Conservation (phyloP, 257 asterid genomes). For the Cinchona pubescens region DNA sequence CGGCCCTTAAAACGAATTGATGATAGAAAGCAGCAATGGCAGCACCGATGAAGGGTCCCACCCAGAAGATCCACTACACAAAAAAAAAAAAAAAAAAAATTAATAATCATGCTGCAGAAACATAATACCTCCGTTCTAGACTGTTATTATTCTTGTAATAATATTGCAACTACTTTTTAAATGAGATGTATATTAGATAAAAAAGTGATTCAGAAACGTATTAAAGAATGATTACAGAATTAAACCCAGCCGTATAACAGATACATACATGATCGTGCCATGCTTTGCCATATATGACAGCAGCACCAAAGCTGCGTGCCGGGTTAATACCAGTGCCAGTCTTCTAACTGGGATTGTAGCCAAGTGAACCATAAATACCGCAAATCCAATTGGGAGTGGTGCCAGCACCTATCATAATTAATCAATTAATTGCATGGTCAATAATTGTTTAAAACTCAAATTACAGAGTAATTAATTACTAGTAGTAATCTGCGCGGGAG, state of each 20-base stretch:
- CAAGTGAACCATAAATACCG: conserved; percentile 75
- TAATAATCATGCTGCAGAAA: neutral
- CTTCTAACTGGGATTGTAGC: conserved; percentile 75
- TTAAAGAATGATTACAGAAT: too few relatives aligned
- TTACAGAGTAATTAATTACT: too few relatives aligned
- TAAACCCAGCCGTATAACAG: too few relatives aligned
- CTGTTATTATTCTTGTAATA: too few relatives aligned
- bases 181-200: too few relatives aligned
- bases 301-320: conserved; percentile 73
- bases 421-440: too few relatives aligned
- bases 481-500: too few relatives aligned
- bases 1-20: conserved; percentile 64
- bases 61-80: conserved; percentile 84
- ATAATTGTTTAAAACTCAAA: too few relatives aligned
- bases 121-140: too few relatives aligned
- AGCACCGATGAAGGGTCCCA: conserved; percentile 78
- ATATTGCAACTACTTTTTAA: too few relatives aligned
- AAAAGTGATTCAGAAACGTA: too few relatives aligned
- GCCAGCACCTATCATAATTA: conserved; percentile 52
- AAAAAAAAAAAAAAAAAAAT: neutral
- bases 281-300: conserved; percentile 59
- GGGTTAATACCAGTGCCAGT: conserved; percentile 80
- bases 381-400: conserved; percentile 80
- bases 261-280: conserved; percentile 65
- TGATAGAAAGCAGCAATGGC: conserved; percentile 79